These are phyloP conservation scores for Clarireedia homoeocarpa DNA, from an alignment of 2,329 filamentous ascomycete species.

Conservation along the genomic window DNA sequence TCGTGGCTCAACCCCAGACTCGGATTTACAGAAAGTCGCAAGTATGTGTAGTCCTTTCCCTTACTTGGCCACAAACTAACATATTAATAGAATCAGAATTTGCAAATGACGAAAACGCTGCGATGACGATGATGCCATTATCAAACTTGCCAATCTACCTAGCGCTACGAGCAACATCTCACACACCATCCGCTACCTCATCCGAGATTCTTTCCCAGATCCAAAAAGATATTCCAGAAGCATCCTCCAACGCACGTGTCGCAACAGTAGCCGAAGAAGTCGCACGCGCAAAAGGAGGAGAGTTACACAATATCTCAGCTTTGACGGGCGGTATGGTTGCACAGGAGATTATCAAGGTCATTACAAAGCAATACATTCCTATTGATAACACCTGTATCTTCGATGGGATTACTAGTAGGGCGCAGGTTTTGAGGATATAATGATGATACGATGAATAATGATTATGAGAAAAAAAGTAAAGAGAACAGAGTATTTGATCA, in stretches of 20 bases:
- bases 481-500: neutral
- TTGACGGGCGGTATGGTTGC: slow-evolving; percentile 85
- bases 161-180: slow-evolving; percentile 48
- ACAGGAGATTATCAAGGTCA: slow-evolving; percentile 93
- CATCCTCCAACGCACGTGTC: slow-evolving; percentile 42
- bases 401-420: slow-evolving; percentile 48
- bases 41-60: slow-evolving; percentile 15
- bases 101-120: slow-evolving; percentile 45
- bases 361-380: slow-evolving; percentile 65
- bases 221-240: slow-evolving; percentile 38
- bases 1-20: slow-evolving; percentile 33
- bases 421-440: slow-evolving; percentile 24
- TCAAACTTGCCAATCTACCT: slow-evolving; percentile 65
- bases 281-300: slow-evolving; percentile 69
- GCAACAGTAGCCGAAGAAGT: slow-evolving; percentile 55
- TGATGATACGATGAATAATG: slow-evolving; percentile 8
- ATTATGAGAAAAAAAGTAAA: neutral
- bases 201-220: slow-evolving; percentile 46
- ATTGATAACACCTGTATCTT: slow-evolving; percentile 65
- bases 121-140: slow-evolving; percentile 29
- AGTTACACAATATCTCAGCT: slow-evolving; percentile 88
- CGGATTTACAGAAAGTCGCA: slow-evolving; percentile 20
- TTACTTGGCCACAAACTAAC: slow-evolving; percentile 20
- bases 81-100: slow-evolving; percentile 42
- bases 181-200: slow-evolving; percentile 36